Evolutionary conservation across 2,329 filamentous ascomycete genomes (phyloP).

Genomic region (Chrysoporthe cubensis): DNA sequence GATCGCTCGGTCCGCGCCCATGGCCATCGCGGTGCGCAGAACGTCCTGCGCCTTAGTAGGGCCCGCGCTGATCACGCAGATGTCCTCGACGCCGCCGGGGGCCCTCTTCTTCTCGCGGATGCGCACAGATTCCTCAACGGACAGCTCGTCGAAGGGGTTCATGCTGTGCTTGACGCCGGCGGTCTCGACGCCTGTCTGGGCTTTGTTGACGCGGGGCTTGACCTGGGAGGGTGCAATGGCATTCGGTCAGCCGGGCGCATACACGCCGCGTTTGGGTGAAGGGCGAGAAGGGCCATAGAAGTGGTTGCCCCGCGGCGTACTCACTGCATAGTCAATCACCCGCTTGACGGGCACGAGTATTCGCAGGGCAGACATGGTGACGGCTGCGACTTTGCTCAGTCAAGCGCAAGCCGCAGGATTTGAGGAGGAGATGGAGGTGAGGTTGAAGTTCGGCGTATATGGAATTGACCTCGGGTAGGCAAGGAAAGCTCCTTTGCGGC

Average conservation of each 20-base stretch:
- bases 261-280: no score
- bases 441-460: slow-evolving; percentile 9
- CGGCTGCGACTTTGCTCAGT: slow-evolving; percentile 30
- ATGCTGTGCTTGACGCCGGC: slow-evolving; percentile 94
- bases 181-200: slow-evolving; percentile 86
- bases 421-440: slow-evolving; percentile 26
- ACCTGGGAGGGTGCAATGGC: slow-evolving; percentile 48
- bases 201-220: slow-evolving; percentile 71
- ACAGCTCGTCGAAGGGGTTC: slow-evolving; percentile 99
- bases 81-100: slow-evolving; percentile 80
- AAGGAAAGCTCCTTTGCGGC: slow-evolving; percentile 38
- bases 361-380: slow-evolving; percentile 65
- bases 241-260: background rate
- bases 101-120: slow-evolving; percentile 85
- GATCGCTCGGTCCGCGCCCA: slow-evolving; percentile 92
- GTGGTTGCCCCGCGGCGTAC: slow-evolving; percentile 36
- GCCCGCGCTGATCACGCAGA: slow-evolving; percentile 86
- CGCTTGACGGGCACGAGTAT: slow-evolving; percentile 82
- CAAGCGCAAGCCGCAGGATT: slow-evolving; percentile 31
- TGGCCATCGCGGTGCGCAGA: slow-evolving; percentile 95
- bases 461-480: slow-evolving; percentile 7
- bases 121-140: slow-evolving; percentile 92
- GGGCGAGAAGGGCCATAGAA: background rate
- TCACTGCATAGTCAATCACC: slow-evolving; percentile 85
- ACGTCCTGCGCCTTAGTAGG: slow-evolving; percentile 86